Percentiles rank a stretch among this genome's conserved stretches.
These are phyloP conservation scores for Chlamydomonas asymmetrica DNA, from an alignment of 139 green algal genomes.

Conservation along the genomic window DNA sequence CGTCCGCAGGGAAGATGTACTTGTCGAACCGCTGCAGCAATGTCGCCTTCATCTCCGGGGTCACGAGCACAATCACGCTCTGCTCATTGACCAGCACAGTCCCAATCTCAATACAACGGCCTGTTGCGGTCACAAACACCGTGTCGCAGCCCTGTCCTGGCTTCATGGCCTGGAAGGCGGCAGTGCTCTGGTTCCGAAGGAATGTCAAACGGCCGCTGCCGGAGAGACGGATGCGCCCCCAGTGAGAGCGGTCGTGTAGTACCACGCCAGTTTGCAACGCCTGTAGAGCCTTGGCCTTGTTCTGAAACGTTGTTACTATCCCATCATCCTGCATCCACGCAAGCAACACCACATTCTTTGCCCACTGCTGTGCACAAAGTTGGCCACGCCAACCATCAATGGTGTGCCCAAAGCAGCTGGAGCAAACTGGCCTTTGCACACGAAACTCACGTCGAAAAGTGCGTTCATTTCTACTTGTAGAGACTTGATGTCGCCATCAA, in stretches of 20 bases:
- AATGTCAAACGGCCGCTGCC: constrained; percentile 57
- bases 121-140: constrained; percentile 69
- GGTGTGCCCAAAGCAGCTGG: neutral
- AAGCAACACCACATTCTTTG: neutral
- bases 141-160: constrained; percentile 65
- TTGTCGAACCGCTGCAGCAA: constrained; percentile 71
- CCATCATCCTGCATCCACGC: constrained; percentile 42
- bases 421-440: neutral
- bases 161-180: constrained; percentile 46
- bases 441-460: constrained; percentile 52
- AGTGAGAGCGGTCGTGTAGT: constrained; percentile 78
- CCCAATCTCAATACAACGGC: constrained; percentile 65
- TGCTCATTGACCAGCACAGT: constrained; percentile 46
- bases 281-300: constrained; percentile 49
- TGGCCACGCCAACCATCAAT: neutral
- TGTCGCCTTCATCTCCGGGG: constrained; percentile 38
- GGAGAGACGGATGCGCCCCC: constrained; percentile 66
- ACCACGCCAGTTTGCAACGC: constrained; percentile 52
- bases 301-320: constrained; percentile 56
- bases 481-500: constrained; percentile 60
- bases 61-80: constrained; percentile 63
- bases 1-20: constrained; percentile 75
- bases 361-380: too few relatives aligned
- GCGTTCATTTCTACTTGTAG: constrained; percentile 62
- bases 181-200: constrained; percentile 76